Conservation (phyloP, 371 early-diverging fungal genomes). For the Mortierella sp. region DNA sequence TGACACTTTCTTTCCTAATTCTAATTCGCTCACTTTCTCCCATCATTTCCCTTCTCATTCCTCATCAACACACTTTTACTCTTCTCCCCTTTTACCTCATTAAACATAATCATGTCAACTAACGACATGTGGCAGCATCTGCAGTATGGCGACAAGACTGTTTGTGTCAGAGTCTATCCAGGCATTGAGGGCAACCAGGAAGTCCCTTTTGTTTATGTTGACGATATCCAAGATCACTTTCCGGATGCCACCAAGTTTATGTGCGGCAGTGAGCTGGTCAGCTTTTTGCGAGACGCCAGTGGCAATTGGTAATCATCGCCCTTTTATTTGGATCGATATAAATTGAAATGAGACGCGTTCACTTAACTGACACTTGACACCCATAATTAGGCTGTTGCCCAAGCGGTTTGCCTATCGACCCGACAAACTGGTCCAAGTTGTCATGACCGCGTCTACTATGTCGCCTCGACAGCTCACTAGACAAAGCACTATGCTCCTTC, state of each 20-base stretch:
- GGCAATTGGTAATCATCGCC: slow-evolving; percentile 19
- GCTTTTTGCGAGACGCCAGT: slow-evolving; percentile 25
- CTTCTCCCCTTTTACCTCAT: not conserved
- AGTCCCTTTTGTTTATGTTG: slow-evolving; percentile 25
- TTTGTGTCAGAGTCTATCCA: slow-evolving; percentile 22
- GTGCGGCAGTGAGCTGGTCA: slow-evolving; percentile 22
- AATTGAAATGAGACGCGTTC: not conserved
- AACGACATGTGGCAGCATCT: slow-evolving; percentile 21
- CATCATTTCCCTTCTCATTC: not conserved
- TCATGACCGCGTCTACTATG: not conserved
- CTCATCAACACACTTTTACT: not conserved
- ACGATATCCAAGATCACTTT: slow-evolving; percentile 31
- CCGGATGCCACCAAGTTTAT: slow-evolving; percentile 16
- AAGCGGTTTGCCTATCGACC: slow-evolving; percentile 11
- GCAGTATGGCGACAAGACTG: slow-evolving; percentile 10
- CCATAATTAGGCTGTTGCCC: slow-evolving; percentile 4
- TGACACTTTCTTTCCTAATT: no score
- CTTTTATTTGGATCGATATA: not conserved
- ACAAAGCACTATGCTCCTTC: not conserved
- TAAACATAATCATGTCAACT: not conserved
- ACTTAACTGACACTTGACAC: not conserved
- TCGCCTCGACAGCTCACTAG: slow-evolving; percentile 11
- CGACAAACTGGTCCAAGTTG: not conserved
- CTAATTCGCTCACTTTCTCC: not conserved
- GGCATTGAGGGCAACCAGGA: slow-evolving; percentile 22